Evolutionary conservation across 2,329 filamentous ascomycete species (phyloP).

Genomic region (Xylaria sp.): DNA sequence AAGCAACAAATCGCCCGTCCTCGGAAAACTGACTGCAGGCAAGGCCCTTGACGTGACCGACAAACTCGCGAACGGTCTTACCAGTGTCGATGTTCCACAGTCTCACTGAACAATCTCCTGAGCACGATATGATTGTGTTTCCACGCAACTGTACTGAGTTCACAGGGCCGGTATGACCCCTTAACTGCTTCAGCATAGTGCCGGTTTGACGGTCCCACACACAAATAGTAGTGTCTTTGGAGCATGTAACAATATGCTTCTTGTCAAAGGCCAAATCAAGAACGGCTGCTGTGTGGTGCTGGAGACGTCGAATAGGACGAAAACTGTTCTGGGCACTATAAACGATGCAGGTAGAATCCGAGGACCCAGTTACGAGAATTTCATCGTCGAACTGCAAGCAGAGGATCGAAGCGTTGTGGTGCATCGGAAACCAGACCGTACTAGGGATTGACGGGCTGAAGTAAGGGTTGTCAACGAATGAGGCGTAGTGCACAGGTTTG

Average conservation of each 20-base stretch:
- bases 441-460: constrained; percentile 46
- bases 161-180: constrained; percentile 84
- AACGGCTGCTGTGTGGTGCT: constrained; percentile 78
- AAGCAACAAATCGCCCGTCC: constrained; percentile 87
- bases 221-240: constrained; percentile 90
- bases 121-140: constrained; percentile 88
- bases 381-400: constrained; percentile 91
- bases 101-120: constrained; percentile 87
- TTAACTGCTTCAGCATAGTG: constrained; percentile 67
- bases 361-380: constrained; percentile 92
- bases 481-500: constrained; percentile 50
- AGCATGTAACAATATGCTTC: constrained; percentile 91
- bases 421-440: constrained; percentile 53
- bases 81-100: constrained; percentile 92
- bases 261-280: constrained; percentile 91
- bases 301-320: constrained; percentile 70
- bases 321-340: constrained; percentile 80
- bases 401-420: constrained; percentile 88
- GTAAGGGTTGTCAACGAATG: constrained; percentile 45
- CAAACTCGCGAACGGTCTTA: constrained; percentile 83
- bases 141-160: constrained; percentile 95
- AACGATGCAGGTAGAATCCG: constrained; percentile 84
- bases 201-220: constrained; percentile 87
- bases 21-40: constrained; percentile 96
- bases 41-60: constrained; percentile 84